Conservation (phyloP, 2,329 filamentous ascomycete genomes). For the Scedosporium minutisporum region DNA sequence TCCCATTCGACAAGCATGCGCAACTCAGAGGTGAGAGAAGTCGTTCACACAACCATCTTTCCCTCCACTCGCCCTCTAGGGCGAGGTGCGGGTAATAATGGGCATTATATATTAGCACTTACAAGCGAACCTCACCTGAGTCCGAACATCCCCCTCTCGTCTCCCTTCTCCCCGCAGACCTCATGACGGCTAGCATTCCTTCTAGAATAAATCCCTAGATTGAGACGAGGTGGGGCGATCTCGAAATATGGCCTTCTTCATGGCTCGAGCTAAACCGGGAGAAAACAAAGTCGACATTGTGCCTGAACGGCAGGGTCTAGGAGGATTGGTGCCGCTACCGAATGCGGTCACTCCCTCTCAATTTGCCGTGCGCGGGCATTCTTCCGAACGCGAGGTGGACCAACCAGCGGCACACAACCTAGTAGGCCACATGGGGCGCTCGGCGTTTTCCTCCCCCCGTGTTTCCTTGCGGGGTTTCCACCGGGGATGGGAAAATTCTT, state of each 20-base stretch:
- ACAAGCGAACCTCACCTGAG: background rate
- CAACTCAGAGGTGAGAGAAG: background rate
- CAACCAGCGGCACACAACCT: background rate
- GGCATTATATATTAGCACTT: background rate
- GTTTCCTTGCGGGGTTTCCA: background rate
- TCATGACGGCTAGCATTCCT: background rate
- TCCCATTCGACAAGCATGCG: background rate
- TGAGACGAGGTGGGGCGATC: background rate
- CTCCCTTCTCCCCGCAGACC: background rate
- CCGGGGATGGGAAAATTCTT: background rate
- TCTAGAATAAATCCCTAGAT: conserved; percentile 1
- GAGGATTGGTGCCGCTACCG: background rate
- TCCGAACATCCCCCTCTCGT: background rate
- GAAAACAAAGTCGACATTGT: background rate
- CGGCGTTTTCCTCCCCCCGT: background rate
- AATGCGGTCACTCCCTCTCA: background rate
- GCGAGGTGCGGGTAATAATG: background rate
- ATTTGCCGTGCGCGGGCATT: background rate
- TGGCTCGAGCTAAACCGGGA: background rate
- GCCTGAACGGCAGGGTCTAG: background rate
- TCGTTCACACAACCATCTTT: background rate
- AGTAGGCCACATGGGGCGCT: background rate
- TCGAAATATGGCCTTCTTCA: background rate
- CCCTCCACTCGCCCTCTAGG: background rate
- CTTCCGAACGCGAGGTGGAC: background rate